phyloP scores from a whole-genome alignment of 129 eudicot genomes.

The Centella asiatica region DNA sequence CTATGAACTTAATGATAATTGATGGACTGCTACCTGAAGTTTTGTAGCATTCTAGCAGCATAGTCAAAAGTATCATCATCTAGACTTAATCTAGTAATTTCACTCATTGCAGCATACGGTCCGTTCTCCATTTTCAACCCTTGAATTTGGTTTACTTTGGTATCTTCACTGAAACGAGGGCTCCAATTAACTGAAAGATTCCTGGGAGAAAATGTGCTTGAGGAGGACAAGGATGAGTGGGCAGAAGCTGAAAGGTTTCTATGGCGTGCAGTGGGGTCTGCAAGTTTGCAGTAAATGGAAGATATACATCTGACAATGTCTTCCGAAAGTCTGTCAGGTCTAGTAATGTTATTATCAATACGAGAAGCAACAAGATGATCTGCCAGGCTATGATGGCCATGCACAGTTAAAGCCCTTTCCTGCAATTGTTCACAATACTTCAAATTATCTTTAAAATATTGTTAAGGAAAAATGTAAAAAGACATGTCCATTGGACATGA shows the following conservation, averaged over 20 bases:
- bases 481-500: neutral
- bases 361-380: slow-evolving; percentile 54
- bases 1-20: neutral
- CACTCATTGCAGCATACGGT: slow-evolving; percentile 47
- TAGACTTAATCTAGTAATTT: slow-evolving; percentile 52
- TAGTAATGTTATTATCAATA: slow-evolving; percentile 27
- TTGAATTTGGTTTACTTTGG: slow-evolving; percentile 23
- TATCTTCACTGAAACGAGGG: slow-evolving; percentile 53
- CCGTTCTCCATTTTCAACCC: slow-evolving; percentile 37
- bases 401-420: slow-evolving; percentile 35
- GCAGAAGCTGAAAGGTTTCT: slow-evolving; percentile 54
- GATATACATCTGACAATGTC: slow-evolving; percentile 69
- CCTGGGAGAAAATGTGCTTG: slow-evolving; percentile 58
- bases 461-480: slow-evolving; percentile 5
- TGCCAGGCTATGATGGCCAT: slow-evolving; percentile 57
- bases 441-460: neutral
- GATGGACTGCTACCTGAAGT: slow-evolving; percentile 43
- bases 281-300: slow-evolving; percentile 70
- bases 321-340: slow-evolving; percentile 66
- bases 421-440: slow-evolving; percentile 23
- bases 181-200: slow-evolving; percentile 75
- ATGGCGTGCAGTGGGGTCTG: slow-evolving; percentile 37
- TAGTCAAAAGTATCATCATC: slow-evolving; percentile 66
- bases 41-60: slow-evolving; percentile 69
- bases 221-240: slow-evolving; percentile 57